Percentiles rank a stretch among this genome's conserved stretches.
Conservation (phyloP, 2,329 filamentous ascomycete species). For the Hymenoscyphus linearis region DNA sequence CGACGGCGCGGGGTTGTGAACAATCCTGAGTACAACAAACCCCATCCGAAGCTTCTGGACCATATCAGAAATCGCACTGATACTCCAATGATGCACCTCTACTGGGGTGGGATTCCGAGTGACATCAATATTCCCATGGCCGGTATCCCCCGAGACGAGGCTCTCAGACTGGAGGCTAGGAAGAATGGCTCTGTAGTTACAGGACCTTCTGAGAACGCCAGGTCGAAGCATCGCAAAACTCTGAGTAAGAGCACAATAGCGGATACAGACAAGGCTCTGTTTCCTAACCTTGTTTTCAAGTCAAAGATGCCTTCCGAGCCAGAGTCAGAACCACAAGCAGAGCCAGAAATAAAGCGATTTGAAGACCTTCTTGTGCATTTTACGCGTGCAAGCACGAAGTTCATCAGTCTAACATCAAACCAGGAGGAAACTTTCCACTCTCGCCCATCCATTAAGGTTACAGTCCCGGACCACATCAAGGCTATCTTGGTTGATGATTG, state of each 20-base stretch:
- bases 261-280: not conserved
- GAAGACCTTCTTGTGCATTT: not conserved
- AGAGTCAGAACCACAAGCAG: not conserved
- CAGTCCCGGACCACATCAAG: conserved; percentile 85
- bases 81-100: conserved; percentile 11
- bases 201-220: not conserved
- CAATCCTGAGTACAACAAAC: not conserved
- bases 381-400: not conserved
- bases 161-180: not conserved
- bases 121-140: conserved; percentile 19
- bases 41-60: conserved; percentile 22
- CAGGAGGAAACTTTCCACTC: conserved; percentile 86
- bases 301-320: not conserved
- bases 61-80: conserved; percentile 23
- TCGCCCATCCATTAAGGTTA: conserved; percentile 79
- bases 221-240: not conserved
- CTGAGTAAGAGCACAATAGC: not conserved
- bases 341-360: not conserved
- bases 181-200: not conserved
- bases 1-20: not conserved
- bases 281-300: not conserved
- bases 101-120: conserved; percentile 18
- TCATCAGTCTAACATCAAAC: conserved; percentile 13
- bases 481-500: conserved; percentile 94
- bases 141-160: conserved; percentile 15